Conservation (phyloP, 495 filamentous ascomycete species). For the Talaromyces nanjingensis region DNA sequence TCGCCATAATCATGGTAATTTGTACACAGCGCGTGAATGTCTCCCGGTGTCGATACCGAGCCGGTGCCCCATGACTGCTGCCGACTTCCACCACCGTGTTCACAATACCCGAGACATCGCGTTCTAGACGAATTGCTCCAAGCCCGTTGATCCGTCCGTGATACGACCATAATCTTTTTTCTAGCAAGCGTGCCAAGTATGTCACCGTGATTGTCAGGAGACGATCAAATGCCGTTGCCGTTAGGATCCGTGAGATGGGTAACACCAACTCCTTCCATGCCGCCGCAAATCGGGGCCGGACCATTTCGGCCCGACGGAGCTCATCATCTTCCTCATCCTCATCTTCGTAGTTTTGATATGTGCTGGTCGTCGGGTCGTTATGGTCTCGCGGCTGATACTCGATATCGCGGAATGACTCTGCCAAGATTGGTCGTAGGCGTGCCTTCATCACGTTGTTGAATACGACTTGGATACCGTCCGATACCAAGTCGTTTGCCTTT, state of each 20-base stretch:
- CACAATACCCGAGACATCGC: slow-evolving; percentile 77
- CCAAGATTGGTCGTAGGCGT: slow-evolving; percentile 74
- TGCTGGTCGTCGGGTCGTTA: slow-evolving; percentile 27
- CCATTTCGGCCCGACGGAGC: slow-evolving; percentile 38
- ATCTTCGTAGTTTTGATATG: slow-evolving; percentile 25
- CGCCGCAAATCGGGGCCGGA: slow-evolving; percentile 66
- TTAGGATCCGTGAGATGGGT: slow-evolving; percentile 81
- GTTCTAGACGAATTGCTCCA: slow-evolving; percentile 80
- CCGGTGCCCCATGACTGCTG: slow-evolving; percentile 24
- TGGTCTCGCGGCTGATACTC: slow-evolving; percentile 60
- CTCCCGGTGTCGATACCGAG: slow-evolving; percentile 69
- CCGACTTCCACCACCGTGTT: slow-evolving; percentile 66
- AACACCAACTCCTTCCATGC: slow-evolving; percentile 80
- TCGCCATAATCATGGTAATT: slow-evolving; percentile 83
- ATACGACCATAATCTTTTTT: slow-evolving; percentile 87
- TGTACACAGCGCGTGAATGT: slow-evolving; percentile 73
- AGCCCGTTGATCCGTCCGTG: slow-evolving; percentile 72
- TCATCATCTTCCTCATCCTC: slow-evolving; percentile 35
- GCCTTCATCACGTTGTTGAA: slow-evolving; percentile 86
- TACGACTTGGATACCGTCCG: slow-evolving; percentile 72
- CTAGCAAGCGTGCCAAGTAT: slow-evolving; percentile 69
- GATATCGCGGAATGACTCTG: slow-evolving; percentile 84
- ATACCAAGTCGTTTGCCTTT: slow-evolving; percentile 74
- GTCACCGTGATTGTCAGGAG: slow-evolving; percentile 65
- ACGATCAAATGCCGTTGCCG: slow-evolving; percentile 58